Evolutionary conservation across 179 eudicot genomes (phyloP), one percentile per base, ranked within the genome.

Genomic region (Beta lomatogona): DNA sequence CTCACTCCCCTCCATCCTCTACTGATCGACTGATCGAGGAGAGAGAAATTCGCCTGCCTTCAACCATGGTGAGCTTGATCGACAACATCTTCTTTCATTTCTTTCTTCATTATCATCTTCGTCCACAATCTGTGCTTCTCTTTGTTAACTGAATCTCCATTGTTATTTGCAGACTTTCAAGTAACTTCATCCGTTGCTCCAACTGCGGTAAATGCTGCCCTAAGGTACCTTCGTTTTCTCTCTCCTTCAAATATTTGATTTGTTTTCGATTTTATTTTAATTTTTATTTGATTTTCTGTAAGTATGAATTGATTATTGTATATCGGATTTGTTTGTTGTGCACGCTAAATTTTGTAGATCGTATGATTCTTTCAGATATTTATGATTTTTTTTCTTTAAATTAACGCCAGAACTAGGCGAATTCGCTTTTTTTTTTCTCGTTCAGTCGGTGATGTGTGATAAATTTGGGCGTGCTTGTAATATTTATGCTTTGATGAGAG

Each of bases 131-230:
- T 78, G 31, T 9, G 0, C 19, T 48, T 55, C 16, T 8, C 41
- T 4, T 58, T 65, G 10, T 31, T 36, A 7, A 11, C 28, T 14
- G 15, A 73, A 11, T 22, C 68, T 18, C 45, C 22, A 21, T 22
- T 82, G 59, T 28, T 8, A 74, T 75, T 53, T 6, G 59, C 83
- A 92, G 97, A 94, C 98, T 3, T 94, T 94, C 89, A 94, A 94
- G 95, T 80, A 94, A 93, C 44, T 93, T 91, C 87, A 91, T 94
- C 78, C 97, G 97, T 77, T 94, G 98, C 92, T 91, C 95, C 65
- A 93, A 94, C 87, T 94, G 97, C 77, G 97, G 95, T n/a, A 92
- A 92, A 61, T 92, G 97, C 84, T 92, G 93, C 80, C 94, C 94
- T 44, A 92, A 92, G 93, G 94, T 92, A 1, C 13, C 6, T 18